These are phyloP conservation scores for Nepenthes alata DNA, from an alignment of 179 eudicot genomes.

Conservation along the genomic window DNA sequence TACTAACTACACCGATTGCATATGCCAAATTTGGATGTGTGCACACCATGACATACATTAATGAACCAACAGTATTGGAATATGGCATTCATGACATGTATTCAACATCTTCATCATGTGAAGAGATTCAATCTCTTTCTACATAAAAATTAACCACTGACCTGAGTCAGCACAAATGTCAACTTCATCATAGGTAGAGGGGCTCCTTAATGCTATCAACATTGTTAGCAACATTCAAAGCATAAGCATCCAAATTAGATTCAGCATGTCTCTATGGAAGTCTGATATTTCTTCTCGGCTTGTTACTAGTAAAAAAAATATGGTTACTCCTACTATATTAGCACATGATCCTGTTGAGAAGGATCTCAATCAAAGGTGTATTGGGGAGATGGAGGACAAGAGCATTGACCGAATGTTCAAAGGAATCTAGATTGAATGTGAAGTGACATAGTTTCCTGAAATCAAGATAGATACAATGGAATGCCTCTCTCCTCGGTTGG, in stretches of 20 bases:
- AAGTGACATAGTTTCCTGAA: too few relatives aligned
- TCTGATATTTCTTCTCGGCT: not conserved
- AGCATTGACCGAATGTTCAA: too few relatives aligned
- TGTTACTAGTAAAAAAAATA: not conserved
- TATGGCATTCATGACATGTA: not conserved
- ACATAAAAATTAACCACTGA: not conserved
- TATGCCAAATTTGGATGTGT: slow-evolving; percentile 5
- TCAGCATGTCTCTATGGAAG: too few relatives aligned
- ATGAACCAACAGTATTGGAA: not conserved
- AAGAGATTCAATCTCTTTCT: slow-evolving; percentile 1
- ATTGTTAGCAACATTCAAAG: not conserved
- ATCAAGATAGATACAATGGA: too few relatives aligned
- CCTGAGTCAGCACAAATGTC: not conserved
- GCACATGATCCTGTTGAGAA: not conserved
- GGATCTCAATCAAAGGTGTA: too few relatives aligned
- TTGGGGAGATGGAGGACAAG: too few relatives aligned
- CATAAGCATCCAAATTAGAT: too few relatives aligned
- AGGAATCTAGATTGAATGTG: too few relatives aligned
- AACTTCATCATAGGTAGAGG: not conserved
- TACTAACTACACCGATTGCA: slow-evolving; percentile 4
- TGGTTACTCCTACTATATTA: not conserved
- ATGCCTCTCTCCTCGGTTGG: too few relatives aligned
- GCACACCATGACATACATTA: slow-evolving; percentile 12
- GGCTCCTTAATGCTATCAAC: not conserved
- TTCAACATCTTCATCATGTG: not conserved